Percentiles rank a stretch among this genome's conserved stretches.
phyloP scores from a whole-genome alignment of 2,329 filamentous ascomycete species.

The Cladophialophora bantiana region DNA sequence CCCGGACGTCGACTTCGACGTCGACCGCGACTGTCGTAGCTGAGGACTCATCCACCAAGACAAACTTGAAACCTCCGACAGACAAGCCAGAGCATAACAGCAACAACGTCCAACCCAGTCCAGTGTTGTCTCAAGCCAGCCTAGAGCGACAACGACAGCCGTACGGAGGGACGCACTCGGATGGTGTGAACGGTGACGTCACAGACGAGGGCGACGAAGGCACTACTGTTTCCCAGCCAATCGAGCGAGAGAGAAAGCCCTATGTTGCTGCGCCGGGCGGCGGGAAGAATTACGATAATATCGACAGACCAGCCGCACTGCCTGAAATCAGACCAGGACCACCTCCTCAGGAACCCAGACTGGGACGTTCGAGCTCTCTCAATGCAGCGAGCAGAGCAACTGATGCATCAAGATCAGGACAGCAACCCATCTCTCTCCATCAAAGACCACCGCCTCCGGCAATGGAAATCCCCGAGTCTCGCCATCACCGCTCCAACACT shows the following conservation, averaged over 20 bases:
- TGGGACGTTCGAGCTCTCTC: conserved; percentile 31
- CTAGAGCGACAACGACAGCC: conserved; percentile 44
- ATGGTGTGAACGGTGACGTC: conserved; percentile 36
- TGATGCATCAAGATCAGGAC: conserved; percentile 9
- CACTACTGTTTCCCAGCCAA: conserved; percentile 54
- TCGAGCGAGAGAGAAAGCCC: conserved; percentile 71
- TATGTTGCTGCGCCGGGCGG: conserved; percentile 66
- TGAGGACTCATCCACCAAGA: conserved; percentile 36
- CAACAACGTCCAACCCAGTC: conserved; percentile 19
- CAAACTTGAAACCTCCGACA: conserved; percentile 37
- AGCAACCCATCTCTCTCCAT: conserved; percentile 36
- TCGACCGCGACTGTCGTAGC: conserved; percentile 32
- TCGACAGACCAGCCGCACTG: conserved; percentile 40
- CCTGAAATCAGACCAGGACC: conserved; percentile 23
- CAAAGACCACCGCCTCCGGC: conserved; percentile 33
- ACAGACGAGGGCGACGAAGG: conserved; percentile 52
- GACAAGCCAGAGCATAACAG: conserved; percentile 21
- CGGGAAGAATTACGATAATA: conserved; percentile 62
- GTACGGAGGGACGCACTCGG: conserved; percentile 19
- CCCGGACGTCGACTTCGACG: conserved; percentile 30
- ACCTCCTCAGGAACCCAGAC: conserved; percentile 21
- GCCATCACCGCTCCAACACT: conserved; percentile 31
- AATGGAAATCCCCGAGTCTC: conserved; percentile 31
- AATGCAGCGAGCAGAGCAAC: conserved; percentile 23
- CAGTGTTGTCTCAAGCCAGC: conserved; percentile 44